Base-by-base conservation (phyloP, 2,329 filamentous ascomycete species). In the Aspergillus sp. region DNA sequence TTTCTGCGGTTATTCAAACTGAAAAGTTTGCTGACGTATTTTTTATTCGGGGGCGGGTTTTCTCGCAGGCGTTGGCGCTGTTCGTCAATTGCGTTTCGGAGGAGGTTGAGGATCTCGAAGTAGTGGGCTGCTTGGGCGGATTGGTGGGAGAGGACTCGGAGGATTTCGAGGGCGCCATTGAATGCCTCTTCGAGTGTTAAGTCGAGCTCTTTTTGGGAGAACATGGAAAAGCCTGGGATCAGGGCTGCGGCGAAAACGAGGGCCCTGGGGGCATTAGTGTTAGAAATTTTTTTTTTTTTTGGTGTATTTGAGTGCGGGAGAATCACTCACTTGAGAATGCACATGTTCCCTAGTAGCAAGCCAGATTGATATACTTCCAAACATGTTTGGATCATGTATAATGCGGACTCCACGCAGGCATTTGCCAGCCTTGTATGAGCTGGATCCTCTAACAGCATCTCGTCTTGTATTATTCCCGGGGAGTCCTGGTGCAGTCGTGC, bases 61-160 rank as follows among this genome's bases (percentile, higher is more conserved):
- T 63, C 59, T 7, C 62, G 54, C 2, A 71, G 58, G 26, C 68
- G 67, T 41, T 73, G 69, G 13, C 77, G 74, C 57, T 78, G 76
- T 49, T 78, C 72, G 3, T 66, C 62, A 9, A 83, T 77, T 0
- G 80, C 80, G 9, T 76, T 75, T 0, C 76, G 74, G 4, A 84
- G 69, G 2, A 76, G 70, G 0, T 73, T 79, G 7, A 86, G 71
- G 18, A 86, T 86, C 5, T 85, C 81, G 12, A 78, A 75, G 62
- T 86, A 86, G 51, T 85, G 83, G 3, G 76, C 78, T 3, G 84
- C 84, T 59, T 85, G 83, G 0, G 82, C 80, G 41, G 81, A 84
- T 48, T 80, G 76, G 0, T 68, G 67, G 0, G 80, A 76, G 0
- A 86, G 67, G 32, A 76, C 76, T 1, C 71, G 72, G 1, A 86